Evolutionary conservation across 495 filamentous ascomycete species (phyloP).

Genomic region (Lasiosphaeria ovina): DNA sequence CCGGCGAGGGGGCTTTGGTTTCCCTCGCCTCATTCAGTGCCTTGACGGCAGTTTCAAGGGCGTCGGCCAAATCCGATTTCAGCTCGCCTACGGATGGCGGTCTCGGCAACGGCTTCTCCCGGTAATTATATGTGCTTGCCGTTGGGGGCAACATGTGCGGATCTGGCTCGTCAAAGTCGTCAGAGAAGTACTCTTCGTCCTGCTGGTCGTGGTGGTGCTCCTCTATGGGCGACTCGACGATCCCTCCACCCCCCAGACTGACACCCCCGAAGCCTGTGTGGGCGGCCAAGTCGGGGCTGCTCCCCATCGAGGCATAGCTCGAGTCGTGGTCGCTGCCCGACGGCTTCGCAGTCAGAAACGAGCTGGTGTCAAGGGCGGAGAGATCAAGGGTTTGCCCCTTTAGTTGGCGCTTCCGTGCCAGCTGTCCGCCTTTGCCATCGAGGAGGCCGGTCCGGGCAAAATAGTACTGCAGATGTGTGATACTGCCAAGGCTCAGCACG

Average conservation of each 20-base stretch:
- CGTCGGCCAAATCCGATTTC: slow-evolving; percentile 66
- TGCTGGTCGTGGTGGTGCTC: slow-evolving; percentile 47
- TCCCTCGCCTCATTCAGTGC: slow-evolving; percentile 53
- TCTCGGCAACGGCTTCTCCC: slow-evolving; percentile 79
- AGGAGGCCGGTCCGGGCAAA: slow-evolving; percentile 92
- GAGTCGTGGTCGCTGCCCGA: slow-evolving; percentile 49
- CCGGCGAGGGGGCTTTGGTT: slow-evolving; percentile 27
- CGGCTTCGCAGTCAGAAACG: slow-evolving; percentile 39
- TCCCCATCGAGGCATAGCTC: slow-evolving; percentile 55
- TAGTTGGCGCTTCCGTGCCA: slow-evolving; percentile 66
- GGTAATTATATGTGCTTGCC: slow-evolving; percentile 90
- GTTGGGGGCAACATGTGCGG: slow-evolving; percentile 87
- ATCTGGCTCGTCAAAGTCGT: slow-evolving; percentile 59
- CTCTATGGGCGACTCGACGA: slow-evolving; percentile 59
- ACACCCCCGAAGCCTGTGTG: slow-evolving; percentile 32
- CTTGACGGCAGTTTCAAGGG: slow-evolving; percentile 63
- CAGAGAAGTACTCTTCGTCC: slow-evolving; percentile 56
- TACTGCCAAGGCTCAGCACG: slow-evolving; percentile 92
- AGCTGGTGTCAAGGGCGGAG: slow-evolving; percentile 39
- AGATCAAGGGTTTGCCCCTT: slow-evolving; percentile 50
- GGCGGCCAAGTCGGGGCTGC: slow-evolving; percentile 50
- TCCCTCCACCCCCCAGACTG: slow-evolving; percentile 28
- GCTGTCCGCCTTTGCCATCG: slow-evolving; percentile 87
- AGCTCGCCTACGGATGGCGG: slow-evolving; percentile 79
- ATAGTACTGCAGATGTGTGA: slow-evolving; percentile 96